Percentiles rank a stretch among this genome's conserved stretches.
Conservation (phyloP, 192 early-diverging fungal species). For the Mortierella alpina region DNA sequence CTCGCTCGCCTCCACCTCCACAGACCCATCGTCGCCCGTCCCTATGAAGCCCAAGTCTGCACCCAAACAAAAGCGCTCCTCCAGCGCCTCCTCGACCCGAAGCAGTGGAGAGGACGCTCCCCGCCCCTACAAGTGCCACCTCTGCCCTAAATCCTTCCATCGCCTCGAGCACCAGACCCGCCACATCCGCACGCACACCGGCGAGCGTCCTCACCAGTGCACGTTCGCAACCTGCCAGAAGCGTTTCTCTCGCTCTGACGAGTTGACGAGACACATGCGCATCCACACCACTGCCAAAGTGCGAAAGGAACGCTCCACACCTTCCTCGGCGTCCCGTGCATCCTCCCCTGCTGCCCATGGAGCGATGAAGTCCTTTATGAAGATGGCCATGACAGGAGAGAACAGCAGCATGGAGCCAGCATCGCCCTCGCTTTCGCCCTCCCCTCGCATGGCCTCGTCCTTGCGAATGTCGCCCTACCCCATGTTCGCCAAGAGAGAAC, state of each 20-base stretch:
- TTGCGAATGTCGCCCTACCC: constrained; percentile 14
- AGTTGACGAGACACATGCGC: constrained; percentile 69
- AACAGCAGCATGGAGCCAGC: background rate
- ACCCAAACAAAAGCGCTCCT: constrained; percentile 56
- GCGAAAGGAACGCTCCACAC: constrained; percentile 35
- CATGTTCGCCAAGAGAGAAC: constrained; percentile 5
- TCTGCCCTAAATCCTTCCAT: constrained; percentile 79
- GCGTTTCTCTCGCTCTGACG: constrained; percentile 87
- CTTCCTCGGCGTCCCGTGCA: background rate
- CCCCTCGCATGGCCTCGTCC: constrained; percentile 7
- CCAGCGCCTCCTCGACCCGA: constrained; percentile 33
- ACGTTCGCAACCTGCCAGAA: constrained; percentile 75
- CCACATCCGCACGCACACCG: constrained; percentile 89
- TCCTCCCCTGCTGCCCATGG: constrained; percentile 5
- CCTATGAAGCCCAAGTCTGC: constrained; percentile 11
- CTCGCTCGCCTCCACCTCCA: constrained; percentile 5
- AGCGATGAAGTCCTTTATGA: constrained; percentile 37
- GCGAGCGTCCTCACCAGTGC: constrained; percentile 87
- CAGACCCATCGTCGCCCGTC: background rate
- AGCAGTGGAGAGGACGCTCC: constrained; percentile 60
- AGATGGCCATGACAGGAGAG: constrained; percentile 23
- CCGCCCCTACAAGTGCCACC: constrained; percentile 70
- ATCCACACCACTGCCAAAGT: constrained; percentile 57
- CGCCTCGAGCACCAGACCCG: constrained; percentile 88
- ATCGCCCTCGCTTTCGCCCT: constrained; percentile 13